These are phyloP conservation scores for Candida sp. DNA, from an alignment of 1,139 yeast genomes.

Conservation along the genomic window DNA sequence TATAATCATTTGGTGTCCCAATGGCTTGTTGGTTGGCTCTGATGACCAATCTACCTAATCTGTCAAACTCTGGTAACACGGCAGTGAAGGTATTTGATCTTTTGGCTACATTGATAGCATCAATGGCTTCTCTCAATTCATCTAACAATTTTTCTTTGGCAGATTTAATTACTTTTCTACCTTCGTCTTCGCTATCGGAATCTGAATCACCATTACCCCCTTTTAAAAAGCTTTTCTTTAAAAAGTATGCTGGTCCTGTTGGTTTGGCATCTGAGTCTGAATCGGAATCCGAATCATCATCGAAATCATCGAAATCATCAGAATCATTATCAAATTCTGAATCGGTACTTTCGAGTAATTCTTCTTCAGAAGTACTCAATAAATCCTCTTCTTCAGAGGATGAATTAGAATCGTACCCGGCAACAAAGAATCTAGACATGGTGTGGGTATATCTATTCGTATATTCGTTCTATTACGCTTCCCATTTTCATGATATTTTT, in stretches of 20 bases:
- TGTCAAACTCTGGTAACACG: conserved; percentile 76
- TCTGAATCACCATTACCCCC: conserved; percentile 54
- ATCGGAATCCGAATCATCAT: conserved; percentile 39
- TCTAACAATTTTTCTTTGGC: conserved; percentile 92
- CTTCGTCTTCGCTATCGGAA: conserved; percentile 59
- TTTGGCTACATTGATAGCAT: conserved; percentile 67
- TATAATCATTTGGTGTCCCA: conserved; percentile 66
- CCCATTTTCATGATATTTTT: conserved; percentile 4
- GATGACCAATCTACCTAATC: conserved; percentile 60
- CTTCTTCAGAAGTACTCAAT: conserved; percentile 69
- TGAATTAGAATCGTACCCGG: conserved; percentile 59
- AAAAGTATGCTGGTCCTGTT: conserved; percentile 55
- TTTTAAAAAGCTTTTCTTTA: conserved; percentile 51
- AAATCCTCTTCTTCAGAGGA: conserved; percentile 78
- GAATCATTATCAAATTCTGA: conserved; percentile 33
- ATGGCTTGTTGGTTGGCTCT: conserved; percentile 75
- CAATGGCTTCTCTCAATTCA: conserved; percentile 71
- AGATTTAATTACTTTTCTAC: conserved; percentile 83
- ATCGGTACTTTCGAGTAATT: conserved; percentile 47
- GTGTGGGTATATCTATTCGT: conserved; percentile 3
- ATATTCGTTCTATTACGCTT: neutral
- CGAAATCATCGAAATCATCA: conserved; percentile 21
- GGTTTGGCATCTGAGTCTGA: conserved; percentile 42
- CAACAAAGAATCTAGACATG: conserved; percentile 79
- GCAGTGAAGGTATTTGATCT: conserved; percentile 78